Percentiles rank a stretch among this genome's conserved stretches.
These are phyloP conservation scores for Chlamydomonas eustigma DNA, from an alignment of 139 green algal species.

Conservation along the genomic window DNA sequence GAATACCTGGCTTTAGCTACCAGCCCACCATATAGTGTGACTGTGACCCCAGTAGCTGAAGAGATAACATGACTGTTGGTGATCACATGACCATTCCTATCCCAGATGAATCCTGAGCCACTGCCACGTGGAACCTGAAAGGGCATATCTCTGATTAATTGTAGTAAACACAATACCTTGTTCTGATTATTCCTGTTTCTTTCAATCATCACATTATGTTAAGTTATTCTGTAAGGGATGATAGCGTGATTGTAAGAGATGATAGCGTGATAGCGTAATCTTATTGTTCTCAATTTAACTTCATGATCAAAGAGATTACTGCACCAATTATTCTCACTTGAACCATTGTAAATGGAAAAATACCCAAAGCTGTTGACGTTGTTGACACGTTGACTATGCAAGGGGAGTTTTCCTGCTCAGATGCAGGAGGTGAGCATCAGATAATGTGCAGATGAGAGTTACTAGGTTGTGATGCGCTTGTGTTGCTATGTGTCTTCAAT, in stretches of 20 bases:
- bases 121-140: constrained; percentile 21
- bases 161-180: neutral
- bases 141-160: neutral
- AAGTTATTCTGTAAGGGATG: too few species aligned
- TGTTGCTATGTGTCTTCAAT: too few species aligned
- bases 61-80: constrained; percentile 55
- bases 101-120: constrained; percentile 65
- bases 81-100: constrained; percentile 60
- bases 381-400: neutral
- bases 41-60: neutral
- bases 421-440: neutral
- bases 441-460: neutral
- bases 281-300: too few species aligned
- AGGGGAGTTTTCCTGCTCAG: constrained; percentile 1
- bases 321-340: neutral
- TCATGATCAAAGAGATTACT: too few species aligned
- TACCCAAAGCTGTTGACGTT: neutral
- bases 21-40: neutral
- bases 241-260: too few species aligned
- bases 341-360: neutral
- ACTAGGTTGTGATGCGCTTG: too few species aligned
- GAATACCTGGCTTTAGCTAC: constrained; percentile 2
- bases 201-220: too few species aligned
- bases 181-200: neutral
- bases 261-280: too few species aligned